Evolutionary conservation across 371 early-diverging fungal genomes (phyloP), one percentile per base, ranked within the genome.

Genomic region (Mortierella sp.): DNA sequence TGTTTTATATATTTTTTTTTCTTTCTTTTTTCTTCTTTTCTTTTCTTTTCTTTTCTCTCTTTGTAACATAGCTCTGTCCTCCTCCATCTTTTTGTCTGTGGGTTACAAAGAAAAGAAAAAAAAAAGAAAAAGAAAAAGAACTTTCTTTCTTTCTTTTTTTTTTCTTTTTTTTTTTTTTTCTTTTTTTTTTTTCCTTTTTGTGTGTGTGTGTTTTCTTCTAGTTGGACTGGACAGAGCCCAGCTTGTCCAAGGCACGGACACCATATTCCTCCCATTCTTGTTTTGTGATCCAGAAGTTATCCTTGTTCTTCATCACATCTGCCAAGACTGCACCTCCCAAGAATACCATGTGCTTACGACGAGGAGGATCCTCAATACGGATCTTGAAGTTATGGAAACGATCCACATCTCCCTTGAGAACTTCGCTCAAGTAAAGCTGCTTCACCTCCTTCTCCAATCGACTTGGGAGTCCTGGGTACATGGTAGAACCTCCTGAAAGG

Each of bases 271-370:
- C 93, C 95, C 96, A 98, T 73, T 99, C 99, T 74, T 87, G 84
- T 83, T 93, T 95, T 45, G 97, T 90, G 48, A 99, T 91, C 99
- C 99, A 99, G 85, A 95, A 93, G 7, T 85, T 77, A 52, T 94
- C 94, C 68, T 93, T 93, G 84, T 95, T 86, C 85, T 97, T 95
- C 95, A 97, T 94, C 62, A 98, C 93, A 74, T 97, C 94, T 51
- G 96, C 98, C 71, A 99, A 86, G 18, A 99, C 98, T 62, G 99
- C 97, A 47, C 99, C 99, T 80, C 99, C 99, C 63, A 97, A 84
- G 86, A 97, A 99, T 12, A 99, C 99, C 93, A 97, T 96, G 82
- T 99, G 98, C 83, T 94, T 96, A 83, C 99, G 95, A 80, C 95
- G 90, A 47, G 99, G 99, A 59, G 98, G 98, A 81, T 98, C 98